phyloP scores from a whole-genome alignment of 139 green algal genomes.

The Volvox africanus region DNA sequence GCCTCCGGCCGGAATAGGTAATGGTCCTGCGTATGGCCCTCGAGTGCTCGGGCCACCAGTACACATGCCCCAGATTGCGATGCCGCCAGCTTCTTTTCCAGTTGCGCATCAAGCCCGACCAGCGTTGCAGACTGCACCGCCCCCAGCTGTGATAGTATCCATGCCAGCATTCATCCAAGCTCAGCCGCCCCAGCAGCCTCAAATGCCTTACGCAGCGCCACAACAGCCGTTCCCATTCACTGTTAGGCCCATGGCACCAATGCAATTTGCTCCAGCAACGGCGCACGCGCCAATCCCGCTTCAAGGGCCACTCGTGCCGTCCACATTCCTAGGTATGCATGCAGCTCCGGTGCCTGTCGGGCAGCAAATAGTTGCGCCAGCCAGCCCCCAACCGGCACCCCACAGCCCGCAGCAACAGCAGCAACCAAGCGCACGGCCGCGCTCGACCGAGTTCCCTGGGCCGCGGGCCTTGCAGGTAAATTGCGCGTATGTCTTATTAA shows the following conservation, averaged over 20 bases:
- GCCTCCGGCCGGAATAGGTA: constrained; percentile 1
- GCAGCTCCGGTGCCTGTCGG: neutral
- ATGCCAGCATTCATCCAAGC: neutral
- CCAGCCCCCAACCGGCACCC: constrained; percentile 8
- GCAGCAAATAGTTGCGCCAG: neutral
- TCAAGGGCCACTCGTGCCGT: neutral
- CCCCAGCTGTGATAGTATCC: neutral
- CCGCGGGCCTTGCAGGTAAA: constrained; percentile 35
- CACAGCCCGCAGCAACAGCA: neutral
- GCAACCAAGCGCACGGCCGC: neutral
- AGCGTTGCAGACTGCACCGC: neutral
- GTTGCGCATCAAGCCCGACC: neutral
- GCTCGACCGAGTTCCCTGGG: constrained; percentile 37
- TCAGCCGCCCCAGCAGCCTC: neutral
- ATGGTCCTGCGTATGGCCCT: neutral
- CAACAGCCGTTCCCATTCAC: constrained; percentile 3
- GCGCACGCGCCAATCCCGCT: neutral
- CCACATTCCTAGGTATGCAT: neutral
- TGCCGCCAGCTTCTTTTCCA: neutral
- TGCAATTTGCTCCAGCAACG: neutral
- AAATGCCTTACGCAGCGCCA: neutral
- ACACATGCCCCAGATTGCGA: neutral
- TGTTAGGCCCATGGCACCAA: neutral
- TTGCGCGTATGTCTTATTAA: neutral
- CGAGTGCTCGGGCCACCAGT: neutral